These are phyloP conservation scores for Phyllosticta capitalensis DNA, from an alignment of 2,329 filamentous ascomycete species.

Conservation along the genomic window DNA sequence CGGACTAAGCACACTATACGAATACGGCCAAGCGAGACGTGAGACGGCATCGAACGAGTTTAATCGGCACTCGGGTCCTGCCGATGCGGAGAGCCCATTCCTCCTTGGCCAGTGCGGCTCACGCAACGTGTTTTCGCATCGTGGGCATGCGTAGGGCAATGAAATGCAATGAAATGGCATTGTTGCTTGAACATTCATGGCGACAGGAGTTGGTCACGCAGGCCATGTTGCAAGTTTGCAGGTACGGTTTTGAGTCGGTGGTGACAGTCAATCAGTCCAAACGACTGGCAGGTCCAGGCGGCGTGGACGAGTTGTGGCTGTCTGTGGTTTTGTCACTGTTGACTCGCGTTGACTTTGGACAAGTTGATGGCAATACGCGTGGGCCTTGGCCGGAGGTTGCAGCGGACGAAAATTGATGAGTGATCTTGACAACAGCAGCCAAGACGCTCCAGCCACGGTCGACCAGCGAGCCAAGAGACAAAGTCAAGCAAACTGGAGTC, in stretches of 20 bases:
- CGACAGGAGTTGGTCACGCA: too few species aligned
- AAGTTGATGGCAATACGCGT: neutral
- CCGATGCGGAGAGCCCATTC: neutral
- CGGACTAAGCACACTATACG: neutral
- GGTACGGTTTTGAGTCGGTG: too few species aligned
- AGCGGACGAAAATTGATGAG: neutral
- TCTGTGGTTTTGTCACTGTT: neutral
- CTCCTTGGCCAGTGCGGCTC: neutral
- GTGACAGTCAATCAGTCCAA: too few species aligned
- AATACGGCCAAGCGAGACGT: neutral
- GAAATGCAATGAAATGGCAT: too few species aligned
- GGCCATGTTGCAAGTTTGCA: too few species aligned
- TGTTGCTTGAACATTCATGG: too few species aligned
- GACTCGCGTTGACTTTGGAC: neutral
- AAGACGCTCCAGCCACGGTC: neutral
- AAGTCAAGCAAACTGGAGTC: neutral
- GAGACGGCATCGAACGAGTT: neutral
- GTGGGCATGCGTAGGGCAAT: too few species aligned
- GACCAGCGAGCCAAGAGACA: neutral
- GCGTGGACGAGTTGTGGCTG: too few species aligned
- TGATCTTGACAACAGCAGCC: neutral
- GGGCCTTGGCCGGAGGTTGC: neutral
- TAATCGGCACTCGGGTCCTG: neutral
- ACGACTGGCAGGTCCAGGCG: too few species aligned
- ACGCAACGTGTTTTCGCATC: neutral